phyloP scores from a whole-genome alignment of 1,284 basidiomycete species.

The Ceratobasidium sp. region DNA sequence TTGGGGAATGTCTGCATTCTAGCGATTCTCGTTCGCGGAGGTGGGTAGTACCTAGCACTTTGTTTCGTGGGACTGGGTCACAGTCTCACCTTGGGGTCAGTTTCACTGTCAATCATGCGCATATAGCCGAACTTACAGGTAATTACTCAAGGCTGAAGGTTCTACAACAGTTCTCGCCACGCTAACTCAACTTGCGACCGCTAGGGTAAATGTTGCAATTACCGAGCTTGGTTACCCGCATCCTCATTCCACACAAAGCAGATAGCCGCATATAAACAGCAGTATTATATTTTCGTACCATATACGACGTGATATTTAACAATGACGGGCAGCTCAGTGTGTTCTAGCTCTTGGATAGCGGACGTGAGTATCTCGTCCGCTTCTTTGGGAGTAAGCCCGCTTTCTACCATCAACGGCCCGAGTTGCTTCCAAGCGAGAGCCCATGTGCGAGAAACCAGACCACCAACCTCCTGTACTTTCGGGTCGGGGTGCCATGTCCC shows the following conservation, averaged over 20 bases:
- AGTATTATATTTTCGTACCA: too few species aligned
- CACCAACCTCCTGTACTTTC: slow-evolving; percentile 8
- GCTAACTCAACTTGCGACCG: slow-evolving; percentile 23
- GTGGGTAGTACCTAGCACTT: slow-evolving; percentile 31
- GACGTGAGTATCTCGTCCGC: background rate
- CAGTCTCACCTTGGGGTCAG: slow-evolving; percentile 37
- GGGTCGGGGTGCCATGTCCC: slow-evolving; percentile 41
- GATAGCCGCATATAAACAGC: too few species aligned
- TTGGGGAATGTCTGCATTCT: too few species aligned
- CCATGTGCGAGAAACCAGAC: background rate
- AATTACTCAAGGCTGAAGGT: slow-evolving; percentile 62
- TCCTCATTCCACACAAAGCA: too few species aligned
- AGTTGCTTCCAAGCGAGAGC: slow-evolving; percentile 31
- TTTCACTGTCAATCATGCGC: slow-evolving; percentile 61
- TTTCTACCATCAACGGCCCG: slow-evolving; percentile 3
- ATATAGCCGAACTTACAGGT: slow-evolving; percentile 1
- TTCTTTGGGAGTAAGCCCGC: slow-evolving; percentile 2
- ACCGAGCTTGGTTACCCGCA: too few species aligned
- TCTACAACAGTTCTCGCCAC: slow-evolving; percentile 67
- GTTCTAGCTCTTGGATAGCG: too few species aligned
- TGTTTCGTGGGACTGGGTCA: slow-evolving; percentile 41
- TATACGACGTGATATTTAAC: too few species aligned
- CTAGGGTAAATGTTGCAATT: slow-evolving; percentile 47
- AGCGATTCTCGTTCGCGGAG: too few species aligned
- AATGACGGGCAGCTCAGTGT: too few species aligned